Evolutionary conservation across 2,329 filamentous ascomycete species (phyloP).

Genomic region (Tolypocladium ophioglossoides): DNA sequence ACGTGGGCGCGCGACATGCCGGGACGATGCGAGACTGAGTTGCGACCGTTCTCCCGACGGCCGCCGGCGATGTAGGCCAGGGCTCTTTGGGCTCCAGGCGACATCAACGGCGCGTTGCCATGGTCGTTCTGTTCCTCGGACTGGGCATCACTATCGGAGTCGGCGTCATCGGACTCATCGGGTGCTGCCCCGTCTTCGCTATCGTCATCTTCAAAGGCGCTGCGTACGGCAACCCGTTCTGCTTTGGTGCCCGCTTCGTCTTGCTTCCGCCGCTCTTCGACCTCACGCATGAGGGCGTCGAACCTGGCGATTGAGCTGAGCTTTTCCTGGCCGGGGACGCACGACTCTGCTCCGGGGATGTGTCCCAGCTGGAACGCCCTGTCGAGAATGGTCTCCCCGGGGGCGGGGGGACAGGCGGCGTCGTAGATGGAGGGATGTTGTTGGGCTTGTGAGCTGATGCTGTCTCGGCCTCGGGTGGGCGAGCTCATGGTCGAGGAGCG

Average conservation of each 20-base stretch:
- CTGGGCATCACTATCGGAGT: slow-evolving; percentile 29
- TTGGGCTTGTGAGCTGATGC: slow-evolving; percentile 39
- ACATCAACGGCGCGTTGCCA: slow-evolving; percentile 23
- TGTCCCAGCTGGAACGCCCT: slow-evolving; percentile 52
- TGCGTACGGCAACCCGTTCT: slow-evolving; percentile 28
- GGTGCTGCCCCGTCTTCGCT: slow-evolving; percentile 30
- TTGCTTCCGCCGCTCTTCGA: slow-evolving; percentile 38
- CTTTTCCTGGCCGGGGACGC: slow-evolving; percentile 48
- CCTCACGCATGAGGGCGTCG: slow-evolving; percentile 54
- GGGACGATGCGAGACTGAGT: slow-evolving; percentile 22
- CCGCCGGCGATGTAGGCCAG: slow-evolving; percentile 39
- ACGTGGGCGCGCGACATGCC: slow-evolving; percentile 19
- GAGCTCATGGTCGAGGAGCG: slow-evolving; percentile 48
- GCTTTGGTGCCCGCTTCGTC: slow-evolving; percentile 22
- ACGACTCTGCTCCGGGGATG: slow-evolving; percentile 48
- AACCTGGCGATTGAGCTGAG: slow-evolving; percentile 55
- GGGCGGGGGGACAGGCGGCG: slow-evolving; percentile 39
- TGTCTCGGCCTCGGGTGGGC: slow-evolving; percentile 42
- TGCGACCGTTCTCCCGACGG: slow-evolving; percentile 5
- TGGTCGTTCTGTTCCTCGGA: slow-evolving; percentile 19
- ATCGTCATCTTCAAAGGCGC: slow-evolving; percentile 40
- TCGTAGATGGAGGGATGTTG: slow-evolving; percentile 25
- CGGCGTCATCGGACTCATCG: slow-evolving; percentile 27
- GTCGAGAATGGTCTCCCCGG: slow-evolving; percentile 57
- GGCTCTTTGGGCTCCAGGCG: slow-evolving; percentile 36